phyloP scores from a whole-genome alignment of 2,329 filamentous ascomycete genomes.

The Phyllachora maydis region DNA sequence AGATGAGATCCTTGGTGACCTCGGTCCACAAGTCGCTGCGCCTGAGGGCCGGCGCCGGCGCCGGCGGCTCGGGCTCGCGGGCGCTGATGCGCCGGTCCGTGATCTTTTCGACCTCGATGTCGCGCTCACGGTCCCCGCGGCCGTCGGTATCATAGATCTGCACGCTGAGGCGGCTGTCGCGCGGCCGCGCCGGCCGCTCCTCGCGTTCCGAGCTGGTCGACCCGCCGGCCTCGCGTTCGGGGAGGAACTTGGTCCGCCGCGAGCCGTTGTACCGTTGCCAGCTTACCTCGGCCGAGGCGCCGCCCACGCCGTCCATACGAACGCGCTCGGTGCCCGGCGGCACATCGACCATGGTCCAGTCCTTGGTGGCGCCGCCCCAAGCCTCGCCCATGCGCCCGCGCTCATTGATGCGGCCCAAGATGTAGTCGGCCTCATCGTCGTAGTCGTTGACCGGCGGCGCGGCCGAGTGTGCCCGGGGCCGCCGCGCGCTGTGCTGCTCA shows the following conservation, averaged over 20 bases:
- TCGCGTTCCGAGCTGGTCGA: slow-evolving; percentile 7
- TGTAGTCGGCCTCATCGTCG: slow-evolving; percentile 45
- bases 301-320: slow-evolving; percentile 62
- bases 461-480: slow-evolving; percentile 30
- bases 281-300: slow-evolving; percentile 53
- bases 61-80: slow-evolving; percentile 14
- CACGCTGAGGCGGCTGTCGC: slow-evolving; percentile 8
- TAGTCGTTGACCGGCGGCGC: slow-evolving; percentile 26
- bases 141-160: slow-evolving; percentile 8
- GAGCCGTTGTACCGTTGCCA: slow-evolving; percentile 69
- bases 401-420: slow-evolving; percentile 29
- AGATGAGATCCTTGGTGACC: slow-evolving; percentile 81
- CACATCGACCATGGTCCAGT: slow-evolving; percentile 69
- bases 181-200: slow-evolving; percentile 3
- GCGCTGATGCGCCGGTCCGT: slow-evolving; percentile 25
- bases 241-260: slow-evolving; percentile 51
- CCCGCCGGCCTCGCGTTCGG: slow-evolving; percentile 25
- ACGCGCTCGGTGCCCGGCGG: slow-evolving; percentile 67
- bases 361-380: slow-evolving; percentile 50
- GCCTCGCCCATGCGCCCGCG: slow-evolving; percentile 54
- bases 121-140: slow-evolving; percentile 14
- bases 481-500: slow-evolving; percentile 18
- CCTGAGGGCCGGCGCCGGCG: slow-evolving; percentile 19
- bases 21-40: slow-evolving; percentile 77
- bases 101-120: slow-evolving; percentile 31